Evolutionary conservation across 495 filamentous ascomycete genomes (phyloP).

Genomic region (Aspergillus egyptiacus): DNA sequence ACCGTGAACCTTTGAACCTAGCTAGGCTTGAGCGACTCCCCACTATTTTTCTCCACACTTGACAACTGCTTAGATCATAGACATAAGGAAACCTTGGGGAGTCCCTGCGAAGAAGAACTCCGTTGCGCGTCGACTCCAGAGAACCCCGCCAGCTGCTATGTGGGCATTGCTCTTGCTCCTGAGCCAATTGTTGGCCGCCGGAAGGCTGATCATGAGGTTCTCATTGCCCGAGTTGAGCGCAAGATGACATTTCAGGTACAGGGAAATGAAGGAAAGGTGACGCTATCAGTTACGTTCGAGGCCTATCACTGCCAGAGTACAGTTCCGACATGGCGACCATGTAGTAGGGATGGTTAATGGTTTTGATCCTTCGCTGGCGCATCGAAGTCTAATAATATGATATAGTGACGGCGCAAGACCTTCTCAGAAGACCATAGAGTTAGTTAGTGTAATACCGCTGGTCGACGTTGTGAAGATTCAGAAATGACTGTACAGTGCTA

Average conservation of each 20-base stretch:
- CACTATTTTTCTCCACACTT: conserved; percentile 2
- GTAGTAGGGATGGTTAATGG: too few relatives aligned
- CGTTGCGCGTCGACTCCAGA: background rate
- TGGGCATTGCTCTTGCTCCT: background rate
- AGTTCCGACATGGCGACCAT: too few relatives aligned
- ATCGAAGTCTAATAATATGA: too few relatives aligned
- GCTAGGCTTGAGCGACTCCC: background rate
- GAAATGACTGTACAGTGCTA: too few relatives aligned
- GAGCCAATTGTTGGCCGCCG: background rate
- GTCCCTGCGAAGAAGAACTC: conserved; percentile 6
- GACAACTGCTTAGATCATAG: background rate
- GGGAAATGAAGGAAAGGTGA: conserved; percentile 2
- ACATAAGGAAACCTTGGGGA: background rate
- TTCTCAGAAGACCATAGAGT: too few relatives aligned
- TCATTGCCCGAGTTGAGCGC: conserved; percentile 5
- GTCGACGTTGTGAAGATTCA: too few relatives aligned
- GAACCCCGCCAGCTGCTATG: background rate
- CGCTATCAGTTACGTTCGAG: background rate
- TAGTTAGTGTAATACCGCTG: too few relatives aligned
- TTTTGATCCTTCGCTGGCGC: too few relatives aligned
- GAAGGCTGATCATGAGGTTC: conserved; percentile 2
- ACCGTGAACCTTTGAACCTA: background rate
- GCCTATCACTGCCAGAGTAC: too few relatives aligned
- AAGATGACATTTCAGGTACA: conserved; percentile 7
- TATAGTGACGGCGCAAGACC: background rate